Conservation (phyloP, 257 asterid genomes). For the Coffea eugenioides region DNA sequence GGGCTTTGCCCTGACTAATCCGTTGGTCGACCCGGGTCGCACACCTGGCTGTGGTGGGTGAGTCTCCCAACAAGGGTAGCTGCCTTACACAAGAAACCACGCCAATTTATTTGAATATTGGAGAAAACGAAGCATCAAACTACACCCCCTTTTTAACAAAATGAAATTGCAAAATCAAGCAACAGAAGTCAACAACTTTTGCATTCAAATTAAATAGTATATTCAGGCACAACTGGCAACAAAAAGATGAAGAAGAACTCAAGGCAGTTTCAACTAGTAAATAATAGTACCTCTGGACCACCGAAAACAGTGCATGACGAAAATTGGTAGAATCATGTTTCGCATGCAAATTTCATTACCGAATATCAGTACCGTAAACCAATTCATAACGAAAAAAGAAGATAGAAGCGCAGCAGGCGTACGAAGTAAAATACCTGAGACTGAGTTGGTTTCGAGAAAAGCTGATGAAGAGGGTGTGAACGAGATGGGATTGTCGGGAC, state of each 20-base stretch:
- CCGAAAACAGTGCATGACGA: conserved; percentile 77
- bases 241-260: neutral
- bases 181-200: neutral
- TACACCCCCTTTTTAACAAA: neutral
- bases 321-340: conserved; percentile 26
- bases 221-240: neutral
- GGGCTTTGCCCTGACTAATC: too few relatives aligned
- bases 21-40: too few relatives aligned
- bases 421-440: too few relatives aligned
- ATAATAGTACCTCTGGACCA: conserved; percentile 65
- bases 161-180: neutral
- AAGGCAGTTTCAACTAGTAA: neutral
- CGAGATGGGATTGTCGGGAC: too few relatives aligned
- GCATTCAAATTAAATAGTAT: neutral
- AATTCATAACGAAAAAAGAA: too few relatives aligned
- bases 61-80: too few relatives aligned
- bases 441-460: too few relatives aligned
- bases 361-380: too few relatives aligned
- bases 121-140: neutral
- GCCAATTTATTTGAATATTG: neutral
- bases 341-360: too few relatives aligned
- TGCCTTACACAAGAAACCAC: neutral
- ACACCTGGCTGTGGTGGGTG: too few relatives aligned
- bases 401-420: too few relatives aligned
- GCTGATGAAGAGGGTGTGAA: too few relatives aligned